These are phyloP conservation scores for Neurospora tetrasperma DNA, from an alignment of 495 filamentous ascomycete species.

Conservation along the genomic window DNA sequence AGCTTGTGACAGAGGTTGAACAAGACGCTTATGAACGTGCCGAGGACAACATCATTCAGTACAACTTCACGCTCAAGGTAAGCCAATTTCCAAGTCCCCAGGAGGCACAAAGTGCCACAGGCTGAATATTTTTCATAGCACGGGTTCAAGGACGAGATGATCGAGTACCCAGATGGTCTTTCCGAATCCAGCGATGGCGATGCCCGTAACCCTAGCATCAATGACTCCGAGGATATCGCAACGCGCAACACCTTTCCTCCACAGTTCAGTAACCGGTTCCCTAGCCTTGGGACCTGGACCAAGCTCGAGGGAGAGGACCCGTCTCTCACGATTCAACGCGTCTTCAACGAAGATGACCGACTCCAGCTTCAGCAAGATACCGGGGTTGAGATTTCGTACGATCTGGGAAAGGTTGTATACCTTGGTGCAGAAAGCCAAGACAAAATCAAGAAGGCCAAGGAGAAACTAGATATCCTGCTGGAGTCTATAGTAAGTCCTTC, in stretches of 20 bases:
- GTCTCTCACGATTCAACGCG: not conserved
- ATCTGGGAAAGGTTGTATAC: slow-evolving; percentile 20
- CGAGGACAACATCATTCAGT: slow-evolving; percentile 15
- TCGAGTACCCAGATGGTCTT: not conserved
- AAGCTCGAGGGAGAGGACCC: slow-evolving; percentile 10
- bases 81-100: not conserved
- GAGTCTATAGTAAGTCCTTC: slow-evolving; percentile 23
- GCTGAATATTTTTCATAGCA: not conserved
- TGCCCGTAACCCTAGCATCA: not conserved
- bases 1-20: slow-evolving; percentile 9
- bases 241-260: not conserved
- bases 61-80: slow-evolving; percentile 15
- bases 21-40: slow-evolving; percentile 10
- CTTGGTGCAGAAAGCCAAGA: slow-evolving; percentile 21
- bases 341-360: slow-evolving; percentile 14
- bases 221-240: not conserved
- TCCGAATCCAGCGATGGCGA: not conserved
- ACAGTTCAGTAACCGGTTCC: not conserved
- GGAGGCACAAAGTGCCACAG: not conserved
- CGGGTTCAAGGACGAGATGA: not conserved
- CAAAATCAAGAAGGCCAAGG: slow-evolving; percentile 11
- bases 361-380: slow-evolving; percentile 16
- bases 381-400: slow-evolving; percentile 14
- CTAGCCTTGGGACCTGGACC: slow-evolving; percentile 7
- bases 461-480: slow-evolving; percentile 28